Conservation (phyloP, 2,329 filamentous ascomycete species). For the Trichophyton simii region DNA sequence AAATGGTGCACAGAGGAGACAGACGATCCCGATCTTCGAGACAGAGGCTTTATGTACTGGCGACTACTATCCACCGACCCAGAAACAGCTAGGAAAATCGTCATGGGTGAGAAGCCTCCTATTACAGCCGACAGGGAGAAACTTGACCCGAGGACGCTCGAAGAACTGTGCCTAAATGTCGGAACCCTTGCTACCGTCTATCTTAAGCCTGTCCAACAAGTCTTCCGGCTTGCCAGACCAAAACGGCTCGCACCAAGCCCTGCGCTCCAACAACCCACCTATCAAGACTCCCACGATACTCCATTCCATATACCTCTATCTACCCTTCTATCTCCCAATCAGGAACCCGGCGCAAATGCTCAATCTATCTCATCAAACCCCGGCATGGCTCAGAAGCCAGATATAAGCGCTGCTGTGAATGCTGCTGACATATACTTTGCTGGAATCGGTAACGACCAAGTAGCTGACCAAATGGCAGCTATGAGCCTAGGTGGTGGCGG, state of each 20-base stretch:
- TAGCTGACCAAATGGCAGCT: conserved; percentile 62
- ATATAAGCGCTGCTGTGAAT: conserved; percentile 59
- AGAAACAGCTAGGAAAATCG: conserved; percentile 67
- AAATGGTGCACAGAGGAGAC: conserved; percentile 99
- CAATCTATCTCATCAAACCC: conserved; percentile 17
- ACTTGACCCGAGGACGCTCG: conserved; percentile 75
- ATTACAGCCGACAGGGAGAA: conserved; percentile 96
- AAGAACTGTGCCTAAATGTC: conserved; percentile 95
- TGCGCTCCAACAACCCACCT: conserved; percentile 61
- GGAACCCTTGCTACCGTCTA: conserved; percentile 95
- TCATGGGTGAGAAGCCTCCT: conserved; percentile 94
- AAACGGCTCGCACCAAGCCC: conserved; percentile 69
- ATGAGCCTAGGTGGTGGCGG: conserved; percentile 55
- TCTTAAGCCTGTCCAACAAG: conserved; percentile 91
- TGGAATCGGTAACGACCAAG: conserved; percentile 58
- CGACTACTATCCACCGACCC: conserved; percentile 87
- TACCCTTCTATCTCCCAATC: conserved; percentile 34
- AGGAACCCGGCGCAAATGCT: conserved; percentile 16
- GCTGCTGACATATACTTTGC: conserved; percentile 88
- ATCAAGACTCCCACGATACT: conserved; percentile 30
- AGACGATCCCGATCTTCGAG: conserved; percentile 93
- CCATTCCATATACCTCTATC: conserved; percentile 17
- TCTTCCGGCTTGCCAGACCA: conserved; percentile 80
- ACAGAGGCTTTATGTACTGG: conserved; percentile 99
- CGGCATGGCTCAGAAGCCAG: conserved; percentile 25